Evolutionary conservation across 2,329 filamentous ascomycete species (phyloP).

Genomic region (Biscogniauxia marginata): DNA sequence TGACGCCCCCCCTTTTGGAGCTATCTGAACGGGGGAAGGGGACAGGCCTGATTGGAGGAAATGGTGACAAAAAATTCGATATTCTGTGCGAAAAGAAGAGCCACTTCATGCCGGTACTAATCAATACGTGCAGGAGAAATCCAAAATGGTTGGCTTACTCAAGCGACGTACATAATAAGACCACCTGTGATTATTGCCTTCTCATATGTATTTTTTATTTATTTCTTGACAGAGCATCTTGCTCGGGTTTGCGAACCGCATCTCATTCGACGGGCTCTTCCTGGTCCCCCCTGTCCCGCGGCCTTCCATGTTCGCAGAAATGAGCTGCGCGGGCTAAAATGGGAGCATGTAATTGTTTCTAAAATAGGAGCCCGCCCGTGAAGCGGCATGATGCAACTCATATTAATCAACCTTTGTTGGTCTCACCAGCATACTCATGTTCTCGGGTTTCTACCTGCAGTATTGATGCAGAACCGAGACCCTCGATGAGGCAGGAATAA

Average conservation of each 20-base stretch:
- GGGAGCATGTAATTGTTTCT: constrained; percentile 11
- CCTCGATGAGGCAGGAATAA: constrained; percentile 8
- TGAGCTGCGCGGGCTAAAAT: constrained; percentile 10
- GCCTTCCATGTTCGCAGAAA: constrained; percentile 10
- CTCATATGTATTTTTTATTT: background rate
- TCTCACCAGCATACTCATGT: constrained; percentile 12
- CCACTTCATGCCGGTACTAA: constrained; percentile 29
- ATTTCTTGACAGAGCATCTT: background rate
- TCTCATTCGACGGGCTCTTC: constrained; percentile 13
- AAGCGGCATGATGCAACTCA: constrained; percentile 29
- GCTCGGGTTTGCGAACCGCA: constrained; percentile 7
- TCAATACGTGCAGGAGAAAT: constrained; percentile 23
- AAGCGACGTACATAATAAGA: constrained; percentile 10
- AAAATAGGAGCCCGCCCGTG: constrained; percentile 24
- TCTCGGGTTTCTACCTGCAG: constrained; percentile 16
- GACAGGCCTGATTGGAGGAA: constrained; percentile 25
- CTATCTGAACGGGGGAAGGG: background rate
- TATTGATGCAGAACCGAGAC: constrained; percentile 24
- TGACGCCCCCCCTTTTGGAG: constrained; percentile 7
- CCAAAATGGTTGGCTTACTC: constrained; percentile 21
- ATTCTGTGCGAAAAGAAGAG: constrained; percentile 18
- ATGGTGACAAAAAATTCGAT: constrained; percentile 27
- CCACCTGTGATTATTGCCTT: background rate
- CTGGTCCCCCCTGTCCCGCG: constrained; percentile 4
- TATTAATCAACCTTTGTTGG: constrained; percentile 22